Conservation (phyloP, 2,329 filamentous ascomycete genomes). For the Penicillium fuscoglaucum region DNA sequence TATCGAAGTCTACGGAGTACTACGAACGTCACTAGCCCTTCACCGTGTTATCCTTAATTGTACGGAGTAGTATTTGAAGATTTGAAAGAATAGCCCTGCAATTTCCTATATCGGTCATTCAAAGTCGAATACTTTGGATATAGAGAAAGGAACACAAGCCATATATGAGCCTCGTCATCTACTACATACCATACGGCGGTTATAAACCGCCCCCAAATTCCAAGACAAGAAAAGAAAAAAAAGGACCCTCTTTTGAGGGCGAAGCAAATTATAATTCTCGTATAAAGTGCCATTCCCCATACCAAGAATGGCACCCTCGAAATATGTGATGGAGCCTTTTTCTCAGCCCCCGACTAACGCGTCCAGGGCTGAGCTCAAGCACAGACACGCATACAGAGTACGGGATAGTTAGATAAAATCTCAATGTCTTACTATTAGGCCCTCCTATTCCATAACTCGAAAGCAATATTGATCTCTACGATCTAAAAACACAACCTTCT, state of each 20-base stretch:
- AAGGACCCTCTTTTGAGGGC: background rate
- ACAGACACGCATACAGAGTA: background rate
- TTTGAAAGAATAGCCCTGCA: background rate
- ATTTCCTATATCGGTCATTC: background rate
- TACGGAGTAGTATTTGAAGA: no score
- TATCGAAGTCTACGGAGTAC: no score
- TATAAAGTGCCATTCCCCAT: background rate
- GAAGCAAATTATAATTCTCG: background rate
- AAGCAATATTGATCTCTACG: conserved; percentile 60
- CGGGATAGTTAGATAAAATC: no score
- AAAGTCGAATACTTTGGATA: background rate
- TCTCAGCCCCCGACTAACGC: background rate
- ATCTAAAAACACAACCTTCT: conserved; percentile 62
- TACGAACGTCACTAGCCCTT: no score
- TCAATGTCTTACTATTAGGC: background rate
- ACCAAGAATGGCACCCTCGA: background rate
- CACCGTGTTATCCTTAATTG: no score
- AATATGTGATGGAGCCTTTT: background rate
- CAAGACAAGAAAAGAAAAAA: background rate
- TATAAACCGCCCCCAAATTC: conserved; percentile 1
- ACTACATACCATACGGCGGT: background rate
- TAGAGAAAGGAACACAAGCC: background rate
- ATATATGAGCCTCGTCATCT: background rate
- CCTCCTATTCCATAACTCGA: conserved; percentile 37
- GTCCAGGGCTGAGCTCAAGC: background rate